Base-by-base conservation (phyloP, 148 eudicot genomes). In the Persicaria tinctoria region DNA sequence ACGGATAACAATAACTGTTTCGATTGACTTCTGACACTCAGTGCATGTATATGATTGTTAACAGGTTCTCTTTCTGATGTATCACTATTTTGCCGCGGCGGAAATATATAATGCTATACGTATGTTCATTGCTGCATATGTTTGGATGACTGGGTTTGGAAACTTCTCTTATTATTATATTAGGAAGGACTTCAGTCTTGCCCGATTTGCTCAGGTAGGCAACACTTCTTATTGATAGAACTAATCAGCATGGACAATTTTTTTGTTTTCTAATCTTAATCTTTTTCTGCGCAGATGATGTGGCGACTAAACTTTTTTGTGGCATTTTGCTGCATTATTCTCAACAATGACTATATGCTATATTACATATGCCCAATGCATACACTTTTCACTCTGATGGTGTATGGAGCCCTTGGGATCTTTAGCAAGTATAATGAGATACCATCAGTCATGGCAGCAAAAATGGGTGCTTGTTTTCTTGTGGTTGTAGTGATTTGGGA, bases 121-220 rank as follows among this genome's bases (percentile, higher is more conserved):
- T 80, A 84, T 93, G 77, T 93, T 93, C 83, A 93, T 93, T 84
- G 97, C 98, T 84, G 98, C 92, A 75, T 93, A 91, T 82, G 98
- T 93, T 41, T 93, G 97, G 98, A 91, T 93, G 98, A 93, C 97
- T 78, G 98, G 98, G 73, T 93, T 93, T 80, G 98, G 97, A 55
- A 93, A 93, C 84, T 93, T 93, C 85, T 93, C 98, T 62, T 91
- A 93, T 77, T 93, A 93, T 81, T 93, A 91, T 84, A 89, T 93
- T 80, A 82, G 92, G 78, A 91, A 93, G 80, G 98, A 93, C 84
- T 91, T 91, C 74, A 91, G 98, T 59, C 73, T 91, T 78, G 91
- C 91, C 76, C 91, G 97, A 70, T 93, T 89, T 86, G 86, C 88
- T 76, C 98, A 93, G 96, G 70, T 66, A 66, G 70, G 97, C 91